phyloP scores from a whole-genome alignment of 1,284 basidiomycete genomes.

The Cutaneotrichosporon arboriforme region DNA sequence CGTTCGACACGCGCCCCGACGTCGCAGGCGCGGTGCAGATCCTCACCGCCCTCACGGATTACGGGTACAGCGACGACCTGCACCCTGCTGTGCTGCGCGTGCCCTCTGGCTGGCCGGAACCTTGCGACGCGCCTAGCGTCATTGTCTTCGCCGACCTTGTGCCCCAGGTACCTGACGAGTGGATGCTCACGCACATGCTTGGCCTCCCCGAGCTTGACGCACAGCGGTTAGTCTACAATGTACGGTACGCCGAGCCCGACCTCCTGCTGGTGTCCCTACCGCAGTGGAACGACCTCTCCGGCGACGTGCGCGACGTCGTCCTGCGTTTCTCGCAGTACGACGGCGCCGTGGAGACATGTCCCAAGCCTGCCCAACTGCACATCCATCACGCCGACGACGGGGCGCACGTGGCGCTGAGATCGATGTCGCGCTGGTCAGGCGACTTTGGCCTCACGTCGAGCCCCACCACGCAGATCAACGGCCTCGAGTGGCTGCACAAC shows the following conservation, averaged over 20 bases:
- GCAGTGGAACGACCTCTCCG: too few relatives aligned
- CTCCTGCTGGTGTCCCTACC: background rate
- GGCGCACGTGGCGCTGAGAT: background rate
- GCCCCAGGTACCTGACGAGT: background rate
- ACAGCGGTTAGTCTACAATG: background rate
- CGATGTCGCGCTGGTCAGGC: background rate
- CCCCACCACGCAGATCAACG: background rate
- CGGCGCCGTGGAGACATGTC: too few relatives aligned
- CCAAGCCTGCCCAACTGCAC: too few relatives aligned
- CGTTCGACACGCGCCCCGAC: background rate
- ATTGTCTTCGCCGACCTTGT: background rate
- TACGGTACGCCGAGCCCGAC: background rate
- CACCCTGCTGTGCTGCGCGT: too few relatives aligned
- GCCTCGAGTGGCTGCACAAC: background rate
- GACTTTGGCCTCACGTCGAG: background rate
- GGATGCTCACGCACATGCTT: background rate
- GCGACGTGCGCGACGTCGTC: too few relatives aligned
- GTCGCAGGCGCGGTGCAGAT: background rate
- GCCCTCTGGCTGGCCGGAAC: too few relatives aligned
- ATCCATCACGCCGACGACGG: background rate
- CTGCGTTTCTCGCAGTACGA: too few relatives aligned
- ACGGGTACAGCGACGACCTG: too few relatives aligned
- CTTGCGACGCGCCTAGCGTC: background rate
- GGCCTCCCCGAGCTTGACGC: background rate
- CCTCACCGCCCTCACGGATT: background rate